These are phyloP conservation scores for Novymonas esmeraldas DNA, from an alignment of 208 protist species.

Conservation along the genomic window DNA sequence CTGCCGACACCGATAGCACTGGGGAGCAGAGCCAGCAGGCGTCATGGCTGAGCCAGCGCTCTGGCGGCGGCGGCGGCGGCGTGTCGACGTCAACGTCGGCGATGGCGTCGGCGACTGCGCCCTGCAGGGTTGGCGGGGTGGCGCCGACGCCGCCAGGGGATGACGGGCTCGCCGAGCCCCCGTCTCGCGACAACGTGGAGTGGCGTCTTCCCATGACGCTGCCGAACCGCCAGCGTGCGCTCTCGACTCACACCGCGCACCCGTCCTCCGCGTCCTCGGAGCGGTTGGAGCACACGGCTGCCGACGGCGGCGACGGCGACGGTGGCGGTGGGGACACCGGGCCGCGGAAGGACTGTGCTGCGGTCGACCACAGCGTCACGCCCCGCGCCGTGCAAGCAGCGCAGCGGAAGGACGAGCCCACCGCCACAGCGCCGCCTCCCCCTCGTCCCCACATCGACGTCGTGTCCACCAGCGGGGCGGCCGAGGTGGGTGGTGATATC, in stretches of 20 bases:
- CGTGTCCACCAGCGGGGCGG: not conserved
- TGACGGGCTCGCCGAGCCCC: not conserved
- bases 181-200: not conserved
- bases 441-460: not conserved
- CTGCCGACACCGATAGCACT: no score
- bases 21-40: no score
- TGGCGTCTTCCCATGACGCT: slow-evolving; percentile 2
- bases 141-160: not conserved
- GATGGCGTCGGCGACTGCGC: not conserved
- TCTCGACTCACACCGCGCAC: slow-evolving; percentile 14
- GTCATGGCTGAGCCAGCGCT: no score
- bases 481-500: not conserved
- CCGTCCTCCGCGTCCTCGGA: slow-evolving; percentile 7
- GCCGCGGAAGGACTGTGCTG: not conserved
- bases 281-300: not conserved
- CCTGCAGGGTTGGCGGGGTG: not conserved
- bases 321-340: not conserved
- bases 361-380: no score
- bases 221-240: slow-evolving; percentile 3
- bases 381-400: no score
- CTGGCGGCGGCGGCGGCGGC: no score
- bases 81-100: no score
- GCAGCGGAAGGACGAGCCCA: not conserved
- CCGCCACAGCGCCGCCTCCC: not conserved
- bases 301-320: not conserved